These are phyloP conservation scores for Radiomyces spectabilis DNA, from an alignment of 192 early-diverging fungal species.

Conservation along the genomic window DNA sequence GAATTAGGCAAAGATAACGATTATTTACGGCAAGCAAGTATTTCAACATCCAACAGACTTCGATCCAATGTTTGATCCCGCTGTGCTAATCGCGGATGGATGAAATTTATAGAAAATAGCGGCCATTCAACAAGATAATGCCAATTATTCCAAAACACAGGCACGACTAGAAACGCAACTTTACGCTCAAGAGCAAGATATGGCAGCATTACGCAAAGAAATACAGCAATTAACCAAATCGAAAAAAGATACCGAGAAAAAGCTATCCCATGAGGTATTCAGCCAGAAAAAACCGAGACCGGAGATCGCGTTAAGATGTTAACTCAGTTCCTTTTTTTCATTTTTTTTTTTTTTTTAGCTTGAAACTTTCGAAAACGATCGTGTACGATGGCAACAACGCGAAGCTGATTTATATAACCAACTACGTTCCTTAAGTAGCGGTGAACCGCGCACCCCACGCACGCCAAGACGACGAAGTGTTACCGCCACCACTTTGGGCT, in stretches of 20 bases:
- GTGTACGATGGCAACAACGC: conserved; percentile 33
- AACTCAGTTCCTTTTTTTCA: background rate
- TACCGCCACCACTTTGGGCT: background rate
- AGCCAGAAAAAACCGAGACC: too few relatives aligned
- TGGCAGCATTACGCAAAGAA: conserved; percentile 30
- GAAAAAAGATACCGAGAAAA: conserved; percentile 37
- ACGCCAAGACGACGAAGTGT: conserved; percentile 31
- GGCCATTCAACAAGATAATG: conserved; percentile 21
- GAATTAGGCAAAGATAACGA: conserved; percentile 16
- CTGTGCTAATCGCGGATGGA: too few relatives aligned
- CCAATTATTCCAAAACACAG: conserved; percentile 20
- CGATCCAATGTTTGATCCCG: too few relatives aligned
- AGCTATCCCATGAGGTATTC: conserved; percentile 26
- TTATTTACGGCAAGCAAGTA: conserved; percentile 20
- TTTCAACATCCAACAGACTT: background rate
- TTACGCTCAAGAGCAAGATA: conserved; percentile 37
- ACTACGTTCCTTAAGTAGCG: conserved; percentile 20
- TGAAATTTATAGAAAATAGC: conserved; percentile 23
- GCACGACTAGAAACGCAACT: conserved; percentile 41
- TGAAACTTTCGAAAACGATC: conserved; percentile 33
- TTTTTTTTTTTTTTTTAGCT: conserved; percentile 5
- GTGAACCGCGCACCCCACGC: conserved; percentile 34
- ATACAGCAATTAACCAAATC: conserved; percentile 23
- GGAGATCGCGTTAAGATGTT: too few relatives aligned
- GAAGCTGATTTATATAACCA: conserved; percentile 38